phyloP scores from a whole-genome alignment of 2,329 filamentous ascomycete genomes.

The Neofusicoccum parvum region DNA sequence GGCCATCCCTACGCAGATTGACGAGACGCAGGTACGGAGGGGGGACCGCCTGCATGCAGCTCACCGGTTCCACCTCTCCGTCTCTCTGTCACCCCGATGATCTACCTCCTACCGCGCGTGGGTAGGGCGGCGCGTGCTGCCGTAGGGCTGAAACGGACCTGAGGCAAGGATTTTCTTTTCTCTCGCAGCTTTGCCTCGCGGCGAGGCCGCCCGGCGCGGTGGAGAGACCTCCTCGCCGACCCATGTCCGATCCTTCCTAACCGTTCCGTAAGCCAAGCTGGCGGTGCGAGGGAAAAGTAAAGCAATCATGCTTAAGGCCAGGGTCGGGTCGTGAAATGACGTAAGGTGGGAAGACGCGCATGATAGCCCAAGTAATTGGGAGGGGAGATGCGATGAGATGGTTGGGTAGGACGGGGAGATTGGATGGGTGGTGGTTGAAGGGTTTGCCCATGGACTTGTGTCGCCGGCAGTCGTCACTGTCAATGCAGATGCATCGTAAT shows the following conservation, averaged over 20 bases:
- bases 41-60: too few species aligned
- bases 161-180: slow-evolving; percentile 5
- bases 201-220: too few species aligned
- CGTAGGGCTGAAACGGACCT: slow-evolving; percentile 18
- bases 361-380: neutral
- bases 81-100: neutral
- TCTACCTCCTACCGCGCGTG: neutral
- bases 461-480: neutral
- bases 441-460: neutral
- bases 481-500: neutral
- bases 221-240: too few species aligned
- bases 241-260: too few species aligned
- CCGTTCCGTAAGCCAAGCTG: too few species aligned
- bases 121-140: neutral
- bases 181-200: too few species aligned
- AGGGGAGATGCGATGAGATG: neutral
- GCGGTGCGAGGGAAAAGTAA: too few species aligned
- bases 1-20: too few species aligned
- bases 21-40: too few species aligned
- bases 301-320: too few species aligned
- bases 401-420: neutral
- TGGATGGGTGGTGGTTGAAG: neutral
- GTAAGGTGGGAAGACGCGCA: neutral
- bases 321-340: neutral
- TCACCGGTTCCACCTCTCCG: too few species aligned